Evolutionary conservation across 1,284 basidiomycete species (phyloP).

Genomic region (Rhizoctonia solani): DNA sequence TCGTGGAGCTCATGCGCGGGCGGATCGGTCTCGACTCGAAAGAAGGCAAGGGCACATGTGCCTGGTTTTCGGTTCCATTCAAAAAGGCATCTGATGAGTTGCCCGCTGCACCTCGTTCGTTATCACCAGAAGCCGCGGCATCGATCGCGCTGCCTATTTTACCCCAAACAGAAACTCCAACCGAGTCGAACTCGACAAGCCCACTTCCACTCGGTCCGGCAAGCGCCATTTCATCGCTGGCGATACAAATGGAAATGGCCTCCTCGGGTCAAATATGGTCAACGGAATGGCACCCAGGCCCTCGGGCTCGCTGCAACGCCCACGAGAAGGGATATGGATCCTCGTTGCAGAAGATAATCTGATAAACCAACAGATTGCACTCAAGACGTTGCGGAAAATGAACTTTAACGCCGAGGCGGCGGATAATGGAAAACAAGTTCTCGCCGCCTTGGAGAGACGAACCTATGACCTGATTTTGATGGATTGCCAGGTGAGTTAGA

Average conservation of each 20-base stretch:
- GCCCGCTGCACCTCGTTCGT: background rate
- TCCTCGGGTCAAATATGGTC: conserved; percentile 21
- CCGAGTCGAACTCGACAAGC: background rate
- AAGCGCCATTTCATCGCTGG: background rate
- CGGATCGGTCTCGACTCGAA: conserved; percentile 29
- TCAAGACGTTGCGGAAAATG: conserved; percentile 29
- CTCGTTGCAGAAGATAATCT: conserved; percentile 26
- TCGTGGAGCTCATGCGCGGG: conserved; percentile 32
- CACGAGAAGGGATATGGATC: conserved; percentile 30
- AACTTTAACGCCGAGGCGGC: conserved; percentile 31
- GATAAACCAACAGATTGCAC: conserved; percentile 30
- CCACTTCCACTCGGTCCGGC: background rate
- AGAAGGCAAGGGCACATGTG: conserved; percentile 27
- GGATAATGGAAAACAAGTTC: conserved; percentile 28
- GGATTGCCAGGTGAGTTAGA: conserved; percentile 21
- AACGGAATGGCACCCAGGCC: conserved; percentile 22
- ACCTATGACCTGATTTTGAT: conserved; percentile 26
- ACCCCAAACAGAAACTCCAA: background rate
- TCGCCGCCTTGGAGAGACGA: conserved; percentile 8
- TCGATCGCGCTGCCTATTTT: background rate
- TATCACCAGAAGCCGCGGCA: conserved; percentile 1
- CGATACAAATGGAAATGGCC: conserved; percentile 2
- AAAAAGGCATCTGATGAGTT: conserved; percentile 11
- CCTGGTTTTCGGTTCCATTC: conserved; percentile 26
- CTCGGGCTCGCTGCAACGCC: conserved; percentile 13